These are phyloP conservation scores for Colletotrichum paranaense DNA, from an alignment of 2,329 filamentous ascomycete species.

Conservation along the genomic window DNA sequence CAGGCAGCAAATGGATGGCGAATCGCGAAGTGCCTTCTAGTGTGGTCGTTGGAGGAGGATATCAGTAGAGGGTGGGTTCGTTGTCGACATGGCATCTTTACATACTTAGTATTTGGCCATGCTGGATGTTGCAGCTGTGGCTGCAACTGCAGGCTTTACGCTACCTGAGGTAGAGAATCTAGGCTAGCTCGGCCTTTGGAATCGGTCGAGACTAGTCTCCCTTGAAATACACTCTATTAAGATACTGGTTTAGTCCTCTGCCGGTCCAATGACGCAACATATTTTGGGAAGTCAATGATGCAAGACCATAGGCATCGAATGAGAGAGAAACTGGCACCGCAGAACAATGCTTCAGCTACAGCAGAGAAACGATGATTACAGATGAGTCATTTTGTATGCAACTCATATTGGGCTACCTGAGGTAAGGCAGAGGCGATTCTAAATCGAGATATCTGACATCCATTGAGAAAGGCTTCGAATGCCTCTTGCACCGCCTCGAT, in stretches of 20 bases:
- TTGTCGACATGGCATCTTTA: constrained; percentile 3
- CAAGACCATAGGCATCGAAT: neutral
- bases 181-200: constrained; percentile 14
- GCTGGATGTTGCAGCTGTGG: neutral
- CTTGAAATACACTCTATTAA: constrained; percentile 5
- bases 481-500: neutral
- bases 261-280: neutral
- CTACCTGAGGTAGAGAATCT: neutral
- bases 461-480: neutral
- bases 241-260: neutral
- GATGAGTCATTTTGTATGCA: neutral
- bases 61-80: neutral
- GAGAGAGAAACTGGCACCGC: no score
- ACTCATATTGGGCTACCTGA: neutral
- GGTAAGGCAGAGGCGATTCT: neutral
- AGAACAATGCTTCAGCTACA: no score
- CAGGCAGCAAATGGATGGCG: constrained; percentile 12
- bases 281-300: neutral
- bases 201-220: constrained; percentile 18
- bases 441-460: neutral
- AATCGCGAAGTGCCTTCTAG: constrained; percentile 3
- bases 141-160: constrained; percentile 12
- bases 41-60: neutral
- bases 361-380: neutral
- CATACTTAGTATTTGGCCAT: neutral